Base-by-base conservation (phyloP, 345 rosid genomes). In the Raphanus sativus region DNA sequence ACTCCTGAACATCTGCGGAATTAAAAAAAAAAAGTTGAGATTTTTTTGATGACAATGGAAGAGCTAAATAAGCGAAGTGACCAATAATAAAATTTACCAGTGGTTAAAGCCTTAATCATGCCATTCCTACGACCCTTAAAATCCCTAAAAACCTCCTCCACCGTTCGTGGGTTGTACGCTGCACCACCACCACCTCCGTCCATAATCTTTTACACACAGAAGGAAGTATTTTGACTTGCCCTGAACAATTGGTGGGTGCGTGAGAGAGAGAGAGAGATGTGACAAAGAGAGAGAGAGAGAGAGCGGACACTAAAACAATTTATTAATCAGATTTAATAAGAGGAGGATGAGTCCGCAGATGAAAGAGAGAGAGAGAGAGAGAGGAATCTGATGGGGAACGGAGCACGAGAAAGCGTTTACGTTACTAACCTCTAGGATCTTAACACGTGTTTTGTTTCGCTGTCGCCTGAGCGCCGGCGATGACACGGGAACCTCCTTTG, bases 91-190 rank as follows among this genome's bases (percentile, higher is more conserved):
- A 10, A 33, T 24, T 45, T 75, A 87, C 95, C 96, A 28, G 82
- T 67, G 54, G 92, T 90, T 69, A 90, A 87, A 73, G 96, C 96
- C 77, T 83, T 88, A 83, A 88, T 85, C 85, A 90, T 79, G 81
- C 85, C 92, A 65, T 86, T 84, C 73, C 92, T 79, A 24, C 96
- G 89, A 6, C 96, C 96, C 63, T 86, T 88, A 79, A 87, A 90
- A 84, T 90, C 92, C 77, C 81, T 82, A 58, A 85, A 87, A 3
- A 90, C 92, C 48, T 90, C 92, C 70, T 87, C 92, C 63, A 90
- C 91, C 28, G 95, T 90, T 45, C 89, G 94, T 26, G 92, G 90
- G 40, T 85, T 88, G 81, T 88, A 88, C 32, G 75, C 78, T 45
- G 76, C 92, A 52, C 81, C 84, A 5, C 77, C 86, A 5, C 77